phyloP scores from a whole-genome alignment of 2,329 filamentous ascomycete genomes.

The Didymella pomorum region DNA sequence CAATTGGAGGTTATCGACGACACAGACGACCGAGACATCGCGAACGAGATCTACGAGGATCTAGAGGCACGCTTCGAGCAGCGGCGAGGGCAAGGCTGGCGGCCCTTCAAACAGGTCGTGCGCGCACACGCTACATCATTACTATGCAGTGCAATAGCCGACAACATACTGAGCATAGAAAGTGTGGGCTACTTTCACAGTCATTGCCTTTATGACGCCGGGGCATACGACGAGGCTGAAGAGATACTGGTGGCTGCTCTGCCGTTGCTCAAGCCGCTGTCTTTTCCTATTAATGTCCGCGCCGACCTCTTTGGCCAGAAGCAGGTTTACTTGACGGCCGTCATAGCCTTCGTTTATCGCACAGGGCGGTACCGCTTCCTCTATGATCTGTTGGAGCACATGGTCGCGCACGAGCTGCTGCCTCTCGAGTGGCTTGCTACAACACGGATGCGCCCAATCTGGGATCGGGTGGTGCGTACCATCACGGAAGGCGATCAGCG shows the following conservation, averaged over 20 bases:
- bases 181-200: slow-evolving; percentile 37
- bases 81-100: slow-evolving; percentile 47
- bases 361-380: slow-evolving; percentile 45
- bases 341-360: slow-evolving; percentile 38
- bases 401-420: slow-evolving; percentile 46
- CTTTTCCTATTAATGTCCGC: slow-evolving; percentile 35
- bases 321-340: slow-evolving; percentile 38
- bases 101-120: slow-evolving; percentile 51
- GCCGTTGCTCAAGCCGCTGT: slow-evolving; percentile 32
- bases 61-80: slow-evolving; percentile 50
- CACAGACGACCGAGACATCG: slow-evolving; percentile 45
- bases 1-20: slow-evolving; percentile 41
- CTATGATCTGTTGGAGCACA: slow-evolving; percentile 45
- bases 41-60: slow-evolving; percentile 51
- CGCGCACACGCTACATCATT: slow-evolving; percentile 52
- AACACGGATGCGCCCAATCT: slow-evolving; percentile 45
- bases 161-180: slow-evolving; percentile 40
- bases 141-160: slow-evolving; percentile 48
- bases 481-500: slow-evolving; percentile 42
- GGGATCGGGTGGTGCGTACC: slow-evolving; percentile 45
- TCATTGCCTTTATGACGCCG: slow-evolving; percentile 41
- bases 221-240: slow-evolving; percentile 49
- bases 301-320: slow-evolving; percentile 40
- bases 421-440: slow-evolving; percentile 52
- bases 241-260: slow-evolving; percentile 42